Base-by-base conservation (phyloP, 2,329 filamentous ascomycete genomes). In the Thielaviopsis musarum region DNA sequence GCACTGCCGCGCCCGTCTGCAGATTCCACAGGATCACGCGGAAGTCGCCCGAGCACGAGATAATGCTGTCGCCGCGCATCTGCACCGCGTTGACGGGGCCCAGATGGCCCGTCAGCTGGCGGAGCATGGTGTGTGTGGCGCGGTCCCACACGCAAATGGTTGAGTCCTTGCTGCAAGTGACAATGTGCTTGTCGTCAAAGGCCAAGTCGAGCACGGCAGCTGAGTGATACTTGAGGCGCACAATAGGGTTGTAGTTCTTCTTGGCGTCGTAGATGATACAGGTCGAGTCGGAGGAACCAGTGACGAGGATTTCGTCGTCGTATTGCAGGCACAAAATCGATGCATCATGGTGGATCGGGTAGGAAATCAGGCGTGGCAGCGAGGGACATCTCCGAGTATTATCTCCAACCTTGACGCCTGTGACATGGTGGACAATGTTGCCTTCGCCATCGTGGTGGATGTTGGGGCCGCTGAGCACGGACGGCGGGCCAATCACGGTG, bases 81-180 rank as follows among this genome's bases (percentile, higher is more conserved):
- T 97, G 91, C 5, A 98, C 90, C 1, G 93, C 91, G 68, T 98
- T 98, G 65, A 98, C 93, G 1, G 93, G 93, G 0, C 93, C 93
- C 1, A 82, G 78, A 70, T 98, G 93, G 7, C 91, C 93, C 41
- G 81, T 80, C 55, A 98, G 79, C 66, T 88, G 86, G 66, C 87
- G 88, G 54, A 95, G 72, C 54, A 94, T 76, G 10, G 75, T 73
- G 41, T 89, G 88, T 0, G 88, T 93, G 59, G 80, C 74, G 53
- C 93, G 87, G 67, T 95, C 88, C 91, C 91, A 97, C 24, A 98
- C 84, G 68, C 91, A 94, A 68, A 98, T 95, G 63, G 81, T 91
- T 49, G 85, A 83, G 71, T 98, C 93, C 72, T 98, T 98, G 69
- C 89, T 95, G 75, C 93, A 98, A 5, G 91, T 96, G 56, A 97